Evolutionary conservation across 2,329 filamentous ascomycete genomes (phyloP), one percentile per base, ranked within the genome.

Genomic region (Aspergillus sp.): DNA sequence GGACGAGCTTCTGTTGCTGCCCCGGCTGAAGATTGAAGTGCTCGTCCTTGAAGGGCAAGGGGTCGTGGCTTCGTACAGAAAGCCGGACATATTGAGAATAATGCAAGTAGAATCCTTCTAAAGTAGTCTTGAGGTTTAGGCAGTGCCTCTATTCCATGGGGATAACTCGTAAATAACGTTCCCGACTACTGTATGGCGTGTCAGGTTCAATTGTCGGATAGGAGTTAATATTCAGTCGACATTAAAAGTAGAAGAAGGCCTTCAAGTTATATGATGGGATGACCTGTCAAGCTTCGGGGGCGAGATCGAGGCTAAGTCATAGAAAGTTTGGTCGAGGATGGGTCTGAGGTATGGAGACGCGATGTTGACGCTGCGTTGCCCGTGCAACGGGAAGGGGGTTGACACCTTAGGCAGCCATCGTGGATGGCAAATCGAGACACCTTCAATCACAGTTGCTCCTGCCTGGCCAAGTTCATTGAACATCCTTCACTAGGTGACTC

Each of bases 31-130:
- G 32, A 53, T 69, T 15, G 69, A 69, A 43, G 58, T 54, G 47
- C 58, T 68, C 47, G 66, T 64, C 48, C 67, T 68, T 39, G 68
- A 64, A 2, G 73, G 75, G 55, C 75, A 76, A 1, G 75, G 76
- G 6, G 76, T 78, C 15, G 63, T 65, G 36, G 66, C 60, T 62
- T 74, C 69, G 7, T 65, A 47, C 19, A 73, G 49, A 23, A 68
- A 36, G 15, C 60, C 63, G 38, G 70, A 70, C 73, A 72, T 55
- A 19, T 38, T 23, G 23, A 8, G 7, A 9, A 12, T 15, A 6
- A 12, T 53, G 19, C 15, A 19, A 12, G 6, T 17, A 25, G 39
- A 41, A 32, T 23, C 5, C 38, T 15, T 55, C 3, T 30, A 39
- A 49, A 54, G n/a, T 32, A 28, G 25, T 25, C 13, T 47, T 15